phyloP scores from a whole-genome alignment of 2,329 filamentous ascomycete species.

The Didymella lethalis region DNA sequence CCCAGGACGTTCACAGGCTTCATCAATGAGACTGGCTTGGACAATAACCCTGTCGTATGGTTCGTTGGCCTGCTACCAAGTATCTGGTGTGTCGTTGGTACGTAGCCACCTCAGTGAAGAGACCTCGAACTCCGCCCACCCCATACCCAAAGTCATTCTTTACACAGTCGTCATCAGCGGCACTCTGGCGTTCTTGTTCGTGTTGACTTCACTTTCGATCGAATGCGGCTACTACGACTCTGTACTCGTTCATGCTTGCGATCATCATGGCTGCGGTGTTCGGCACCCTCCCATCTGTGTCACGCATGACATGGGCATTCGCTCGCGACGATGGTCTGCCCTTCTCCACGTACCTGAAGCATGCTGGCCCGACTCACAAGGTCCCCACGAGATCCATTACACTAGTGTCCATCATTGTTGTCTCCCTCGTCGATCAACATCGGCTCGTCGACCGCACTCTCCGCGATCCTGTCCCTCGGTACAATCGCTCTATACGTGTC shows the following conservation, averaged over 20 bases:
- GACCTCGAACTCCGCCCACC: background rate
- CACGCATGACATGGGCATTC: background rate
- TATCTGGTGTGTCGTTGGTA: background rate
- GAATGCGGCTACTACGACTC: background rate
- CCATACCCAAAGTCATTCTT: background rate
- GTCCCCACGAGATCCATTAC: background rate
- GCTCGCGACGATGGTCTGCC: background rate
- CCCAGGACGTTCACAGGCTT: background rate
- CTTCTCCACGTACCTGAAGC: background rate
- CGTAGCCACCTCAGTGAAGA: background rate
- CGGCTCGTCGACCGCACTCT: background rate
- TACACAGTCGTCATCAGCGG: background rate
- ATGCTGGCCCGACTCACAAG: background rate
- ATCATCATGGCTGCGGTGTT: background rate
- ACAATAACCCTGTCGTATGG: background rate
- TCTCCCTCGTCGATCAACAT: background rate
- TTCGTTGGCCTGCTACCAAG: background rate
- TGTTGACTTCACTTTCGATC: background rate
- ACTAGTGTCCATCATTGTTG: background rate
- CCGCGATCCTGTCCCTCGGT: background rate
- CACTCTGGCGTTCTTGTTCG: background rate
- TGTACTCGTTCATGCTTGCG: background rate
- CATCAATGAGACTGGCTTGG: background rate
- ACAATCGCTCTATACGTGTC: background rate
- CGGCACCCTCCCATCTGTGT: background rate